A percentile compares a stretch with the other conserved stretches of the same genome.
Conservation (phyloP, 2,329 filamentous ascomycete genomes). For the Incumbomyces lentus region DNA sequence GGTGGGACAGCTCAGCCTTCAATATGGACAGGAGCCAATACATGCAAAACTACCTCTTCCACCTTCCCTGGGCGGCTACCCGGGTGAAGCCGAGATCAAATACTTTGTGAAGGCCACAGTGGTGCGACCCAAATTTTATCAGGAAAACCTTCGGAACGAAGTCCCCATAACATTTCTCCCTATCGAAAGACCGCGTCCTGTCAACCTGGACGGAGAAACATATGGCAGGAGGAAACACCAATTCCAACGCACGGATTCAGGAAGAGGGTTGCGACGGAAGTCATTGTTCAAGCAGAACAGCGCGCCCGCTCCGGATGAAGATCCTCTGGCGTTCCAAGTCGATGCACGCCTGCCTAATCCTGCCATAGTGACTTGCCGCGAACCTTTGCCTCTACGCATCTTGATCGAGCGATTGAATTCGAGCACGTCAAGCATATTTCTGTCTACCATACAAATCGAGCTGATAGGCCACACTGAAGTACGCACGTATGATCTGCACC, state of each 20-base stretch:
- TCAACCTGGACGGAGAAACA: slow-evolving; percentile 60
- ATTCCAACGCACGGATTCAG: slow-evolving; percentile 35
- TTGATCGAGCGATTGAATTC: slow-evolving; percentile 66
- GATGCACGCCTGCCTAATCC: slow-evolving; percentile 82
- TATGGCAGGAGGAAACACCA: slow-evolving; percentile 67
- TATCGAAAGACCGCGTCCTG: slow-evolving; percentile 73
- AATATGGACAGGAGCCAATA: slow-evolving; percentile 34
- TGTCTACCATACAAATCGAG: slow-evolving; percentile 71
- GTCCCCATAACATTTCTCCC: slow-evolving; percentile 69
- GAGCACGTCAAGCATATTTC: slow-evolving; percentile 58
- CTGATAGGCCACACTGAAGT: slow-evolving; percentile 72
- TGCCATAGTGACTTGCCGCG: slow-evolving; percentile 78
- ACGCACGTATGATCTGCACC: slow-evolving; percentile 62
- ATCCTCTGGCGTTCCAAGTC: slow-evolving; percentile 54
- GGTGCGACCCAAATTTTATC: slow-evolving; percentile 75
- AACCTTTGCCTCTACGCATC: slow-evolving; percentile 69
- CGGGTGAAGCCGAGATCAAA: slow-evolving; percentile 75
- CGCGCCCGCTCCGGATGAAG: slow-evolving; percentile 16
- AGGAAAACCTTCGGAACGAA: slow-evolving; percentile 65
- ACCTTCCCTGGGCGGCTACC: slow-evolving; percentile 78
- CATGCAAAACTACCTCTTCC: slow-evolving; percentile 83
- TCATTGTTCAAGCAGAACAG: slow-evolving; percentile 43
- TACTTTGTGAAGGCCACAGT: slow-evolving; percentile 97
- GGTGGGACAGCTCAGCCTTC: slow-evolving; percentile 34
- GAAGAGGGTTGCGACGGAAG: neutral